These are phyloP conservation scores for Colletotrichum chrysophilum DNA, from an alignment of 2,329 filamentous ascomycete genomes.

Conservation along the genomic window DNA sequence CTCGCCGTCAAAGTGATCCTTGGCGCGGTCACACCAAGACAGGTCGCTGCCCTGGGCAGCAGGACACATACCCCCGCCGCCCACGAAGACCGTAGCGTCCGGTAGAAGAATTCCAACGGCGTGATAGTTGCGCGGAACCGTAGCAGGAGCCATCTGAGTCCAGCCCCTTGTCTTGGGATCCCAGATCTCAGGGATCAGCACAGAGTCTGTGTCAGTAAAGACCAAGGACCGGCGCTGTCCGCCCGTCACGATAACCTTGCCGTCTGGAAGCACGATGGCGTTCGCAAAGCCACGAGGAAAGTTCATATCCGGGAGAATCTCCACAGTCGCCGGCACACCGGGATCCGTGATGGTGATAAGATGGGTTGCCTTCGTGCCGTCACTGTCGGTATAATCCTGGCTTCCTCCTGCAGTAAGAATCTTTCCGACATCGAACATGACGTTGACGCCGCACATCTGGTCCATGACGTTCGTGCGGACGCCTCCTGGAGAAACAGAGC, in stretches of 20 bases:
- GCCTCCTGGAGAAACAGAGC: conserved; percentile 39
- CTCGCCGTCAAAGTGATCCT: not conserved
- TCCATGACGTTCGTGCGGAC: conserved; percentile 46
- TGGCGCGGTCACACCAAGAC: not conserved
- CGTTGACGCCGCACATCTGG: conserved; percentile 60
- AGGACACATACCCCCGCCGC: not conserved
- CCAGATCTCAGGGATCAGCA: not conserved
- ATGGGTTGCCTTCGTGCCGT: conserved; percentile 48
- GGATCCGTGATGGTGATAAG: conserved; percentile 51
- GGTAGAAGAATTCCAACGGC: not conserved
- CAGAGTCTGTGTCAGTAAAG: not conserved
- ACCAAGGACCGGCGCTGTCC: not conserved
- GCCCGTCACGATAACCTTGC: not conserved
- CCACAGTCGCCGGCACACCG: conserved; percentile 25
- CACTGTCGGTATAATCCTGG: conserved; percentile 45
- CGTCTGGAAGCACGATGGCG: not conserved
- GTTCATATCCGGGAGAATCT: not conserved
- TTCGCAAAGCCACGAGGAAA: not conserved
- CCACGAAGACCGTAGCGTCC: not conserved
- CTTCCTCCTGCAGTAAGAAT: conserved; percentile 59
- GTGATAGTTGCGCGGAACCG: not conserved
- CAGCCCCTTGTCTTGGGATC: not conserved
- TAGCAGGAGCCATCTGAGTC: not conserved
- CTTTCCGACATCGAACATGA: conserved; percentile 66
- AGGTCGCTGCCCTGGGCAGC: not conserved